Conservation (phyloP, 768 basidiomycete species). For the Collybia mongolica region DNA sequence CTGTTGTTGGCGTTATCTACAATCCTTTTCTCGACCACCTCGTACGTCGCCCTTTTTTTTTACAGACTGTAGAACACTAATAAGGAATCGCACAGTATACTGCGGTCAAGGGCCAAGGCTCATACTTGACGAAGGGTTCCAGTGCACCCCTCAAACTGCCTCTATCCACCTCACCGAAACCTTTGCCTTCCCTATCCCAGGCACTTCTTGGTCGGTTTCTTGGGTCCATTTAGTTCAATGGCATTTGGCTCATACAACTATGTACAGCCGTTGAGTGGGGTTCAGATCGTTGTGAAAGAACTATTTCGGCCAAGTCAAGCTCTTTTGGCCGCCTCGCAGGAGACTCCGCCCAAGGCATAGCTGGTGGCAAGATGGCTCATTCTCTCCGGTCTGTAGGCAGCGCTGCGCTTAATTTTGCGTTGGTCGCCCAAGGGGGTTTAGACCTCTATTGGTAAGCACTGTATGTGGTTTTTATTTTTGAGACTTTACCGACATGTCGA, state of each 20-base stretch:
- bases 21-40: constrained; percentile 90
- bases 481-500: neutral
- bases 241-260: neutral
- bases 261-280: constrained; percentile 87
- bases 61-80: neutral
- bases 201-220: constrained; percentile 61
- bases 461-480: constrained; percentile 3
- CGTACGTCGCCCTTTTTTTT: constrained; percentile 33
- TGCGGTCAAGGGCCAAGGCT: constrained; percentile 76
- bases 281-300: constrained; percentile 59
- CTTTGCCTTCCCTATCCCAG: constrained; percentile 64
- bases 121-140: constrained; percentile 60
- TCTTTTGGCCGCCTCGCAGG: constrained; percentile 79
- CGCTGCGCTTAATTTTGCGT: constrained; percentile 77
- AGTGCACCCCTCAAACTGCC: constrained; percentile 58
- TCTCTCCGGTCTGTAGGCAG: constrained; percentile 82
- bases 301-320: constrained; percentile 55
- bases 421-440: constrained; percentile 86
- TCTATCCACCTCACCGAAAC: constrained; percentile 55
- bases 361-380: constrained; percentile 82
- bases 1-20: constrained; percentile 89
- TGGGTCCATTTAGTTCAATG: neutral
- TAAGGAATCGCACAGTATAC: constrained; percentile 52
- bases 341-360: constrained; percentile 57
- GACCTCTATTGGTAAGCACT: constrained; percentile 80